Evolutionary conservation across 768 basidiomycete genomes (phyloP).

Genomic region (Psilocybe cyanescens): DNA sequence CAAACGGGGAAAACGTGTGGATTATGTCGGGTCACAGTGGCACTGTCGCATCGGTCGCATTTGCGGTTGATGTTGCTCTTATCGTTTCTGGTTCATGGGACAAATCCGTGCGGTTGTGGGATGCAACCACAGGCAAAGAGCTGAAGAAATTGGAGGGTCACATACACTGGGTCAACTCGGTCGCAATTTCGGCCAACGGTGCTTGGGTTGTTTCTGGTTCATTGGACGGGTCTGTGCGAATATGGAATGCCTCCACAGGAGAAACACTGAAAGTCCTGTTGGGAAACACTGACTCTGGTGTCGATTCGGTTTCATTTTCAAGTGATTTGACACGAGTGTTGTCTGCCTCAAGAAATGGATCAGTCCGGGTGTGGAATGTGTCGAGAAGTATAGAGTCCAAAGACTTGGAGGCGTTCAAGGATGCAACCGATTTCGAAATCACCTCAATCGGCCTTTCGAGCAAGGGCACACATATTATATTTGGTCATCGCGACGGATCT

Average conservation of each 20-base stretch:
- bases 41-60: neutral
- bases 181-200: conserved; percentile 1
- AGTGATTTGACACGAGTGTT: neutral
- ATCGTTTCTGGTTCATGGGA: neutral
- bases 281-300: no score
- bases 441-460: conserved; percentile 17
- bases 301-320: neutral
- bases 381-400: neutral
- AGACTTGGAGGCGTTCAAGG: neutral
- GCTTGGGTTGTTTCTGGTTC: neutral
- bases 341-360: neutral
- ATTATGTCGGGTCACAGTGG: neutral
- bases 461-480: conserved; percentile 20
- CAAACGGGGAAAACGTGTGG: neutral
- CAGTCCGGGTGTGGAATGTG: neutral
- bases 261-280: no score
- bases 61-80: neutral
- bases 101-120: conserved; percentile 5
- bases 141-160: neutral
- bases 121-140: neutral
- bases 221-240: neutral
- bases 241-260: neutral
- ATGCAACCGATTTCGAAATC: neutral
- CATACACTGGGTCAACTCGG: neutral
- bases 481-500: conserved; percentile 12